These are phyloP conservation scores for Trifolium pratense DNA, from an alignment of 306 rosid species.

Conservation along the genomic window DNA sequence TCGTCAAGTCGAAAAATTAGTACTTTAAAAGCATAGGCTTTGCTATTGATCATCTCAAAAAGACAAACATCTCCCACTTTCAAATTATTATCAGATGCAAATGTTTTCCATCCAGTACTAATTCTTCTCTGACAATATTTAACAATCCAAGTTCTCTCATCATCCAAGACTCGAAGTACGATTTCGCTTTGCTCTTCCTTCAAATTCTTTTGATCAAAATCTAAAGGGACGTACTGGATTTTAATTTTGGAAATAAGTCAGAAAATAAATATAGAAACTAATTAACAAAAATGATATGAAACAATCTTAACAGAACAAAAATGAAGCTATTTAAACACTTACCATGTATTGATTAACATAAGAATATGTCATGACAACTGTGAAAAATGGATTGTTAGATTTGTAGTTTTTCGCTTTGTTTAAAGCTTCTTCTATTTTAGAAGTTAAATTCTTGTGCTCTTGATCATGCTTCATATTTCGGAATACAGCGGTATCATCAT, in stretches of 20 bases:
- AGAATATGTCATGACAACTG: background rate
- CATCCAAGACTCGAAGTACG: constrained; percentile 5
- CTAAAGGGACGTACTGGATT: constrained; percentile 15
- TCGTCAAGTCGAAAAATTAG: background rate
- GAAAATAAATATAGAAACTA: background rate
- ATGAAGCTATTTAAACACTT: background rate
- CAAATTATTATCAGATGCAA: constrained; percentile 38
- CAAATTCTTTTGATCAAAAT: constrained; percentile 10
- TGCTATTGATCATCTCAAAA: constrained; percentile 14
- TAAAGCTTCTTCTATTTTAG: background rate
- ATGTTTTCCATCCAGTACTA: constrained; percentile 47
- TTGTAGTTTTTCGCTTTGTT: constrained; percentile 4
- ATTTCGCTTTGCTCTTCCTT: background rate
- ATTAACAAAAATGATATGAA: no score
- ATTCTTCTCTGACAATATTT: background rate
- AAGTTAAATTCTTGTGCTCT: background rate
- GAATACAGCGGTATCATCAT: background rate
- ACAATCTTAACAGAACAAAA: no score
- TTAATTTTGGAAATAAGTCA: constrained; percentile 1
- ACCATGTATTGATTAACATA: constrained; percentile 8
- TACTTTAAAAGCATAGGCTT: constrained; percentile 4
- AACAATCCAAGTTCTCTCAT: constrained; percentile 20
- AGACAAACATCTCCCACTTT: constrained; percentile 33
- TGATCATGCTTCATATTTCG: background rate
- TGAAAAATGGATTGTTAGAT: constrained; percentile 22